These are phyloP conservation scores for Vitis labrusca DNA, from an alignment of 164 flowering plant genomes.

Conservation along the genomic window DNA sequence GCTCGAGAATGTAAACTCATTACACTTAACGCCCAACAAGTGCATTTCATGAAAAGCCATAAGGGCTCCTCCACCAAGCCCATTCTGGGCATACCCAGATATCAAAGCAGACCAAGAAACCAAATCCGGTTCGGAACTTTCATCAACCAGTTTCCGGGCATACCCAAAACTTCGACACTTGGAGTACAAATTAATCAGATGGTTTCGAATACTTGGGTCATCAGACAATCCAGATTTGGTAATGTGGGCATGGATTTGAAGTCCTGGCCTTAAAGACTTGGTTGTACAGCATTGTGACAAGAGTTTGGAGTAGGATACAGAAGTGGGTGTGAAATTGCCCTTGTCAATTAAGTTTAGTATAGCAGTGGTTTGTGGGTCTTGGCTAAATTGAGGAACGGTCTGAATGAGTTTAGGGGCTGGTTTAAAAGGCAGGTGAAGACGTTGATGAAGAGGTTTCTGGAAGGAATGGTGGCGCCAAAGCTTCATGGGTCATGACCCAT, in stretches of 20 bases:
- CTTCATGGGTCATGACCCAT: constrained; percentile 33
- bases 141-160: constrained; percentile 64
- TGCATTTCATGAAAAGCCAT: constrained; percentile 50
- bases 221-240: constrained; percentile 36
- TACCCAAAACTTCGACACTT: constrained; percentile 40
- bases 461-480: constrained; percentile 14
- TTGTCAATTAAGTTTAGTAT: constrained; percentile 3
- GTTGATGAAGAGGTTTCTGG: constrained; percentile 21
- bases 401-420: constrained; percentile 16
- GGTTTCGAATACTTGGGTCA: constrained; percentile 35
- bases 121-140: constrained; percentile 60
- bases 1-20: constrained; percentile 65
- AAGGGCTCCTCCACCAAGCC: constrained; percentile 49
- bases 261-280: constrained; percentile 45
- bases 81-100: constrained; percentile 73
- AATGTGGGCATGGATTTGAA: constrained; percentile 60
- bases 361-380: not conserved
- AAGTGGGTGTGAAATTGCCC: constrained; percentile 14
- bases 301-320: constrained; percentile 37
- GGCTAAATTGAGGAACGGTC: constrained; percentile 10
- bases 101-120: constrained; percentile 76
- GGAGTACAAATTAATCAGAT: constrained; percentile 56
- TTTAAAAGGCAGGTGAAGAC: constrained; percentile 14
- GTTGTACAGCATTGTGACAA: constrained; percentile 44
- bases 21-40: constrained; percentile 46